phyloP scores from a whole-genome alignment of 257 asterid genomes.

The Agastache rugosa region DNA sequence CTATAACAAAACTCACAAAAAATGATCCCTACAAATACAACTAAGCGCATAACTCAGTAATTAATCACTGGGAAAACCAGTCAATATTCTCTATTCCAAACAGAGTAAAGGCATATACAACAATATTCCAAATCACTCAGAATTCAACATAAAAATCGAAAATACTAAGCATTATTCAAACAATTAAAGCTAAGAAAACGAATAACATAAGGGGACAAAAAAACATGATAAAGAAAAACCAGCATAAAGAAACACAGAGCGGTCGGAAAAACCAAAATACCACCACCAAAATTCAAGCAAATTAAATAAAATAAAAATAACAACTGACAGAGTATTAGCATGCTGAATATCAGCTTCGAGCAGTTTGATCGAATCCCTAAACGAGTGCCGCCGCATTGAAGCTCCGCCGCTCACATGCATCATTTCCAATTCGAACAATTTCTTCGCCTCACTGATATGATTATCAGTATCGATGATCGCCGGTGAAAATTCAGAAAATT shows the following conservation, averaged over 20 bases:
- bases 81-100: background rate
- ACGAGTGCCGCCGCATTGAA: conserved; percentile 19
- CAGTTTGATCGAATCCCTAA: conserved; percentile 38
- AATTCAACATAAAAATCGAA: background rate
- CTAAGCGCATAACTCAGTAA: background rate
- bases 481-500: background rate
- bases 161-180: background rate
- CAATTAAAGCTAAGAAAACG: background rate
- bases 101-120: background rate
- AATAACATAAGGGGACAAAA: background rate
- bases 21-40: background rate
- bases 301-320: background rate
- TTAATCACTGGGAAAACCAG: background rate
- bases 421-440: conserved; percentile 14
- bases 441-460: background rate
- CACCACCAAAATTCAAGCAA: background rate
- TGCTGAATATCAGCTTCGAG: conserved; percentile 38
- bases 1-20: background rate
- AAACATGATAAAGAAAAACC: too few species aligned
- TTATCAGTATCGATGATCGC: conserved; percentile 1
- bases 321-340: conserved; percentile 29
- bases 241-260: background rate
- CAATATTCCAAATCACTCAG: background rate
- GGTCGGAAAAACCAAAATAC: background rate
- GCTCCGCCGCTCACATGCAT: conserved; percentile 21